These are phyloP conservation scores for Emergomyces orientalis DNA, from an alignment of 2,329 filamentous ascomycete species.

Conservation along the genomic window DNA sequence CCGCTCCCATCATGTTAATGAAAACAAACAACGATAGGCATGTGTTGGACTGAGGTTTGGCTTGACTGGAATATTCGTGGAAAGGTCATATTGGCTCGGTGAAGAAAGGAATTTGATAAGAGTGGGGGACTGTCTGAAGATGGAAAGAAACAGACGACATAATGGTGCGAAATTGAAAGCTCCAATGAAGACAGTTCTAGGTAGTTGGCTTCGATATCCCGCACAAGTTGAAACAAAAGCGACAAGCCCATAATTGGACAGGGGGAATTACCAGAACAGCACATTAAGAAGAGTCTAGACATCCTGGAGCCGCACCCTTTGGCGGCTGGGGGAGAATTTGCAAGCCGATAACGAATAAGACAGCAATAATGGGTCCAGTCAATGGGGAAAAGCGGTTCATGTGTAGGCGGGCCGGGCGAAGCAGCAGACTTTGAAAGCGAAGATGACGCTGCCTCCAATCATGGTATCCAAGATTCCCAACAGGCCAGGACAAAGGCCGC, in stretches of 20 bases:
- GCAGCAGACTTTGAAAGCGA: neutral
- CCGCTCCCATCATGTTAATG: neutral
- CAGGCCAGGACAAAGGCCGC: neutral
- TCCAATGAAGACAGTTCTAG: neutral
- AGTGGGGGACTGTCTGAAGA: neutral
- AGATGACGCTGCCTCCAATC: constrained; percentile 3
- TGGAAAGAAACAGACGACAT: neutral
- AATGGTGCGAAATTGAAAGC: neutral
- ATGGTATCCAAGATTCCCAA: neutral
- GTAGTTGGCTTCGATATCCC: neutral
- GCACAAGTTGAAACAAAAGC: neutral
- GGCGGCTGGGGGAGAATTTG: neutral
- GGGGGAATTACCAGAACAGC: neutral
- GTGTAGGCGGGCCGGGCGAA: neutral
- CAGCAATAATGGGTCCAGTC: neutral
- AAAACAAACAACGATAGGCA: neutral
- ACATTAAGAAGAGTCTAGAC: neutral
- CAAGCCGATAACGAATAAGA: neutral
- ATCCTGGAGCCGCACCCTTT: neutral
- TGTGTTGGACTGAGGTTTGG: neutral
- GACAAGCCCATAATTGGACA: neutral
- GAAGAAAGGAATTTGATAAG: neutral
- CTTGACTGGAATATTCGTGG: neutral
- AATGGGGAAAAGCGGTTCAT: neutral
- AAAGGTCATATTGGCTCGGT: neutral